phyloP scores from a whole-genome alignment of 2,329 filamentous ascomycete species.

The Pseudocercospora crystallina region DNA sequence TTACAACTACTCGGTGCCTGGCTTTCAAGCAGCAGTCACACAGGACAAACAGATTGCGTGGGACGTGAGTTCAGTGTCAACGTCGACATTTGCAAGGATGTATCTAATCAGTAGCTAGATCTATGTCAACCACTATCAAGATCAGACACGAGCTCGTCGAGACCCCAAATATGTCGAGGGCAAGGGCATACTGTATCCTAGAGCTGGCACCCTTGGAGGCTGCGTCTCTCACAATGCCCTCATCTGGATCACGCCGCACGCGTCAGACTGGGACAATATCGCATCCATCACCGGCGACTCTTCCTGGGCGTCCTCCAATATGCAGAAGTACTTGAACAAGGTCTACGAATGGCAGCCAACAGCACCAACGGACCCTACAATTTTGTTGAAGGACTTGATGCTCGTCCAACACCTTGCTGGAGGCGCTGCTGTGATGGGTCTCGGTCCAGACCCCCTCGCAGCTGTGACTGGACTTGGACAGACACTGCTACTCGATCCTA shows the following conservation, averaged over 20 bases:
- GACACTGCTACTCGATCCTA: slow-evolving; percentile 50
- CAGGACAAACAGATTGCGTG: slow-evolving; percentile 15
- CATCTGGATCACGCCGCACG: slow-evolving; percentile 57
- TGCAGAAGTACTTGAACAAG: slow-evolving; percentile 56
- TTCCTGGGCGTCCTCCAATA: slow-evolving; percentile 58
- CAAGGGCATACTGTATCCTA: slow-evolving; percentile 58
- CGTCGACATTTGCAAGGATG: too few species aligned
- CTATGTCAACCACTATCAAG: slow-evolving; percentile 59
- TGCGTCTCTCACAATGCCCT: slow-evolving; percentile 57
- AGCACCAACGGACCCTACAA: slow-evolving; percentile 23
- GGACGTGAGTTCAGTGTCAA: slow-evolving; percentile 40
- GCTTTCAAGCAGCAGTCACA: slow-evolving; percentile 37
- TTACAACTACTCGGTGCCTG: slow-evolving; percentile 55
- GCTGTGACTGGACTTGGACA: slow-evolving; percentile 47
- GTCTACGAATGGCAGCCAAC: slow-evolving; percentile 40
- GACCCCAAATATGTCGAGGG: slow-evolving; percentile 56
- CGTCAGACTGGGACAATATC: slow-evolving; percentile 60
- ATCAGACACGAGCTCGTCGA: slow-evolving; percentile 52
- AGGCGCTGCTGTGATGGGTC: slow-evolving; percentile 20
- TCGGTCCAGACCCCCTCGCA: slow-evolving; percentile 37
- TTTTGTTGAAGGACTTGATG: slow-evolving; percentile 22
- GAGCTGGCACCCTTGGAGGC: slow-evolving; percentile 51
- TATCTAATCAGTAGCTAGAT: not conserved
- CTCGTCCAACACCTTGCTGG: slow-evolving; percentile 23
- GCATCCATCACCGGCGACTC: slow-evolving; percentile 58